Conservation (phyloP, 805 yeast species). For the Metschnikowia lunata region DNA sequence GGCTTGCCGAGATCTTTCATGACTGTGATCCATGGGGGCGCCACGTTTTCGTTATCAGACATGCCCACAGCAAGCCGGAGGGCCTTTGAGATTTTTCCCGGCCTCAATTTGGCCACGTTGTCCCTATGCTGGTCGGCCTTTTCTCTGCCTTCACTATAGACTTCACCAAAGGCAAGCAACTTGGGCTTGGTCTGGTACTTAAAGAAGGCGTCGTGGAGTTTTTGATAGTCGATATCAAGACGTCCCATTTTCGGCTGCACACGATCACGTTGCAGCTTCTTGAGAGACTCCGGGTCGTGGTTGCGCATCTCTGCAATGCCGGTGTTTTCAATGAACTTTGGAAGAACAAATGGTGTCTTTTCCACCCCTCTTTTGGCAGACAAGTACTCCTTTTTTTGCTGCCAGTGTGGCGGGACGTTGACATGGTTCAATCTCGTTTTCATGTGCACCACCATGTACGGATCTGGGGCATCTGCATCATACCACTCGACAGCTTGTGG, state of each 20-base stretch:
- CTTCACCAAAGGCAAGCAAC: slow-evolving; percentile 65
- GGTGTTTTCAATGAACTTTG: slow-evolving; percentile 71
- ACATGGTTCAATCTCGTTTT: slow-evolving; percentile 64
- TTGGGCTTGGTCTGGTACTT: slow-evolving; percentile 72
- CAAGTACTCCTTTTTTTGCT: slow-evolving; percentile 67
- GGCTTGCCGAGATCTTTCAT: slow-evolving; percentile 77
- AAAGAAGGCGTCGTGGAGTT: slow-evolving; percentile 82
- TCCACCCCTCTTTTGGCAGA: slow-evolving; percentile 62
- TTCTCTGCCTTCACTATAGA: slow-evolving; percentile 76
- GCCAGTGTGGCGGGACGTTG: slow-evolving; percentile 86
- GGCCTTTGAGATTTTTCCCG: slow-evolving; percentile 63
- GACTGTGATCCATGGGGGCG: slow-evolving; percentile 71
- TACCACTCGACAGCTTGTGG: slow-evolving; percentile 85
- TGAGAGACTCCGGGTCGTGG: slow-evolving; percentile 55
- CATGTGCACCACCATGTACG: slow-evolving; percentile 57
- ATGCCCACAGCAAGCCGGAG: slow-evolving; percentile 70
- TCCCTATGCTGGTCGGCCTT: slow-evolving; percentile 36
- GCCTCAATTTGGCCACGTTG: slow-evolving; percentile 42
- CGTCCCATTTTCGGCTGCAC: slow-evolving; percentile 88
- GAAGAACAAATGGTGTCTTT: slow-evolving; percentile 70
- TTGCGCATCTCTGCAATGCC: slow-evolving; percentile 87
- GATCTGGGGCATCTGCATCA: slow-evolving; percentile 82
- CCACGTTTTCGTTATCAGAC: slow-evolving; percentile 37
- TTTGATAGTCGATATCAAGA: slow-evolving; percentile 80
- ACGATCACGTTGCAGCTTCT: slow-evolving; percentile 72